These are phyloP conservation scores for Tylopilus vinaceipallidus DNA, from an alignment of 768 basidiomycete genomes.

Conservation along the genomic window DNA sequence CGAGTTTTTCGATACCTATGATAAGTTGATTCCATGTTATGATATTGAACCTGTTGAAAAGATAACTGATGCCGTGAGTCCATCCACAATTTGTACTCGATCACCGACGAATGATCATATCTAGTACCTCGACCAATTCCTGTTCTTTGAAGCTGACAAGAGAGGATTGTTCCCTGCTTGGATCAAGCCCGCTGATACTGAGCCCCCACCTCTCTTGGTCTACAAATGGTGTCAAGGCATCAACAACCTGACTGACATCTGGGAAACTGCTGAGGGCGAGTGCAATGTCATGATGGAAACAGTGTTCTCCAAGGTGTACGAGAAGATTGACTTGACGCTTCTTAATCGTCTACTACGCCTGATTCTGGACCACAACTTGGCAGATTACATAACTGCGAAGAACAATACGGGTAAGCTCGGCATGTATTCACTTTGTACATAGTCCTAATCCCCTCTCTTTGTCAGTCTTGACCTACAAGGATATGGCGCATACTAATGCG, in stretches of 20 bases:
- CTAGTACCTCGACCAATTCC: conserved; percentile 94
- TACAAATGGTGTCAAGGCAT: conserved; percentile 99
- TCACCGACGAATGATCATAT: conserved; percentile 15
- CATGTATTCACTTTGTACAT: too few species aligned
- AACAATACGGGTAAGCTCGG: conserved; percentile 85
- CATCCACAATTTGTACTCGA: neutral
- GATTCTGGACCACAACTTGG: conserved; percentile 97
- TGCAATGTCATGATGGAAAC: conserved; percentile 99
- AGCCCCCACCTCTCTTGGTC: conserved; percentile 93
- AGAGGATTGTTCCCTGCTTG: conserved; percentile 97
- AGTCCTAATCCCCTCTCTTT: too few species aligned
- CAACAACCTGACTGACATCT: conserved; percentile 96
- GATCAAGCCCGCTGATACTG: conserved; percentile 98
- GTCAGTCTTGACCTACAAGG: conserved; percentile 87
- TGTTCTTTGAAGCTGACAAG: conserved; percentile 99
- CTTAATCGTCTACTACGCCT: conserved; percentile 94
- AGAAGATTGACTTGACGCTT: conserved; percentile 96
- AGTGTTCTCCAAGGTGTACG: conserved; percentile 94
- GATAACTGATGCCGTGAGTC: conserved; percentile 92
- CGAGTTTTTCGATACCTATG: conserved; percentile 95
- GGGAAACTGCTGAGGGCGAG: conserved; percentile 98
- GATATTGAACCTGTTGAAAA: conserved; percentile 99
- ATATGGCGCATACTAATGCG: conserved; percentile 98
- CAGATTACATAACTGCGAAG: conserved; percentile 99
- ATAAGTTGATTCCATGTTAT: conserved; percentile 98